Base-by-base conservation (phyloP, 306 rosid genomes). In the Dicorynia guianensis region DNA sequence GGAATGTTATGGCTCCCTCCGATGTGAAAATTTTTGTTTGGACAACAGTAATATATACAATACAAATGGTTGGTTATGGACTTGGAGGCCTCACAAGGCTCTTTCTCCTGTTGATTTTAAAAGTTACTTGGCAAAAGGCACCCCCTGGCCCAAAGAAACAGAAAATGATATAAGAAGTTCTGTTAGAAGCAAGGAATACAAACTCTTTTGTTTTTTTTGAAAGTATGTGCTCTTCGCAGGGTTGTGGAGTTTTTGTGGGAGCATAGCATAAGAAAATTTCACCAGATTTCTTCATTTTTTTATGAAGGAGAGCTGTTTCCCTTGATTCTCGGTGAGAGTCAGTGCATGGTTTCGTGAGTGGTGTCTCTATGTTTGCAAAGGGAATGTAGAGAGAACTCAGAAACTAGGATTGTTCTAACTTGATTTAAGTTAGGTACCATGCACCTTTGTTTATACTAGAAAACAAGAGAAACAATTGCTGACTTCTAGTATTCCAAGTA, bases 361-460 rank as follows among this genome's bases (percentile, higher is more conserved):
- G 69, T 5, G 73, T 69, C 48, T 15, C 56, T 57, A 70, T 56
- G 56, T 74, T 73, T 62, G 18, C 59, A 9, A 25, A 43, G 69
- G 69, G 75, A 56, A 58, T 75, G 53, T 74, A 76, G 60, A 13
- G n/a, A 25, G 30, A 25, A 25, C 2, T 25, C 30, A 25, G 30
- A 25, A 25, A 25, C 30, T 25, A 25, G 30, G 30, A 2, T 25
- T 25, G 2, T 25, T 25, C 30, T 25, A 25, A 25, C 30, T 25
- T 25, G 30, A 25, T 25, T 25, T 25, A 2, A 25, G 30, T 25
- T 25, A 25, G 30, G 30, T 25, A 25, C 30, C 2, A 25, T 25
- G 30, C 30, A 25, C 30, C 30, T 25, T 25, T 25, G 30, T 25
- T 25, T 25, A 25, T 25, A 25, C 30, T 25, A 25, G 30, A 25